Base-by-base conservation (phyloP, 768 basidiomycete species). In the Mycena floridula region DNA sequence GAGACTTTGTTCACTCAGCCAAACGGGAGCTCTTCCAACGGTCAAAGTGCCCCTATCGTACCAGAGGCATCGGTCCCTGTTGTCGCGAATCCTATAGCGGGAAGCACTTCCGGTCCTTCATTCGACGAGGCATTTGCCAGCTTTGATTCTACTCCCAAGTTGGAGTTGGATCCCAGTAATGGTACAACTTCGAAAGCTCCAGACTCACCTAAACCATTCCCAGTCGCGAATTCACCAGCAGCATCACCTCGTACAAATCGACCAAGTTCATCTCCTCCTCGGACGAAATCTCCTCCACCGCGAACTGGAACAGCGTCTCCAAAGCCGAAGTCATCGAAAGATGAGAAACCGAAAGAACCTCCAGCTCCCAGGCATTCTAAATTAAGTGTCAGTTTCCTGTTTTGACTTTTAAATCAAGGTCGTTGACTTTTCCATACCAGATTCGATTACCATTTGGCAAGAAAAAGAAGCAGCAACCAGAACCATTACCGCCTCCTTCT, bases 381-480 rank as follows among this genome's bases (percentile, higher is more conserved):
- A 59, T 66, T 89, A 43, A 90, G 85, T 51, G 88, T 89, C 65
- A 67, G 85, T 75, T n/a, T n/a, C 9, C 4, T 28, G 1, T 48
- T 27, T 37, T 24, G 39, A n/a, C n/a, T n/a, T n/a, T n/a, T n/a
- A n/a, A n/a, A n/a, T n/a, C n/a, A n/a, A n/a, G n/a, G 32, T 27
- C 15, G 16, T 46, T 41, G 38, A 7, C 40, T 48, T 22, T 52
- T 37, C 49, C 36, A 40, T 51, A 44, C 12, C 49, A 84, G 88
- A 75, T 91, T 51, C 88, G 85, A 43, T 62, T 91, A 47, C 87
- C 86, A 0, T 91, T 91, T 55, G 80, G 81, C 26, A 81, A 73
- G 64, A 85, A 74, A 66, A 88, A 85, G 72, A 84, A 79, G 54
- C 70, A 79, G 37, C 73, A 81, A 37, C 68, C 73, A 13, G 62